Conservation (phyloP, 805 yeast genomes). For the Hanseniaspora occidentalis region DNA sequence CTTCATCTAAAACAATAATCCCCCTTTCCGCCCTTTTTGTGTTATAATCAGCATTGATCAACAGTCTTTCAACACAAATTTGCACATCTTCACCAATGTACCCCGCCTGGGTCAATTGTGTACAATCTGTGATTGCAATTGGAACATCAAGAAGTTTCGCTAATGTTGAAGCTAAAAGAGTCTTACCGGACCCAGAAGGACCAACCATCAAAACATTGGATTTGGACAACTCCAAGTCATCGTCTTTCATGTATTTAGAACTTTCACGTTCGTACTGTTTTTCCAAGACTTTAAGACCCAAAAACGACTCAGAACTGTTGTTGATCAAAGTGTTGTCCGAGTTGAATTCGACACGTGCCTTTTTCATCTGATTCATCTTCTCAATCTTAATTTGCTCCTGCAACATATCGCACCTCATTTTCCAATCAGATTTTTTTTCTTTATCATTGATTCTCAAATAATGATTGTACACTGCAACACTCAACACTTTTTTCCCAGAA, state of each 20-base stretch:
- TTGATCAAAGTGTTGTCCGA: slow-evolving; percentile 13
- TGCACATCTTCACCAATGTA: slow-evolving; percentile 57
- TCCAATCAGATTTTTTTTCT: slow-evolving; percentile 21
- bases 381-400: slow-evolving; percentile 9
- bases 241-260: slow-evolving; percentile 17
- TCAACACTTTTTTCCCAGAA: slow-evolving; percentile 40
- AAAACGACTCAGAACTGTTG: slow-evolving; percentile 20
- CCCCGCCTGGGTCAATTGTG: slow-evolving; percentile 52
- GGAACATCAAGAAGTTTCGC: slow-evolving; percentile 43
- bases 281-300: slow-evolving; percentile 20
- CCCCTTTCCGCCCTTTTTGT: slow-evolving; percentile 43
- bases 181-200: slow-evolving; percentile 54
- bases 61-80: slow-evolving; percentile 38
- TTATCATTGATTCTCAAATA: slow-evolving; percentile 36
- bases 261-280: slow-evolving; percentile 19
- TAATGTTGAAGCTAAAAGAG: slow-evolving; percentile 41
- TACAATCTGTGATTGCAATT: slow-evolving; percentile 47
- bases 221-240: slow-evolving; percentile 37
- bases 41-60: slow-evolving; percentile 38
- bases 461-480: slow-evolving; percentile 51
- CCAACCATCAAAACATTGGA: slow-evolving; percentile 45
- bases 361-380: slow-evolving; percentile 8
- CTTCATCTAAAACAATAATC: slow-evolving; percentile 46
- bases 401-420: slow-evolving; percentile 16
- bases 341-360: slow-evolving; percentile 18